phyloP scores from a whole-genome alignment of 768 basidiomycete species.

The Amanita pseudoporphyria region DNA sequence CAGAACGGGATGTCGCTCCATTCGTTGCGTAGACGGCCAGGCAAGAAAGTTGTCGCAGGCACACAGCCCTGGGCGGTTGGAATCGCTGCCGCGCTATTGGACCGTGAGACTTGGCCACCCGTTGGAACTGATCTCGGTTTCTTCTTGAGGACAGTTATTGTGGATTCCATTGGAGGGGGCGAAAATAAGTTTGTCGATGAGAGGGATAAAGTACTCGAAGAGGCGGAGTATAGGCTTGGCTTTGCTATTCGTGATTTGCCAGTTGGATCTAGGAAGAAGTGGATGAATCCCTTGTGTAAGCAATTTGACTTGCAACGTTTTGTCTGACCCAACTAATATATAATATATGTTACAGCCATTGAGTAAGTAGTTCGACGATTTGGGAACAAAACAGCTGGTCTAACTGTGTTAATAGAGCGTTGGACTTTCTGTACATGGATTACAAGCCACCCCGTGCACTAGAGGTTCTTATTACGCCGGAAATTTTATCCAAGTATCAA shows the following conservation, averaged over 20 bases:
- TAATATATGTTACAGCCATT: slow-evolving; percentile 32
- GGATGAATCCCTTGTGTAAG: slow-evolving; percentile 78
- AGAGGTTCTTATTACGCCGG: slow-evolving; percentile 58
- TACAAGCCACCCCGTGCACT: slow-evolving; percentile 83
- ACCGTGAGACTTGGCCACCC: slow-evolving; percentile 78
- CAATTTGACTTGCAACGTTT: slow-evolving; percentile 12
- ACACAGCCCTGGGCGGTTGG: slow-evolving; percentile 55
- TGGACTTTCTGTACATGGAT: slow-evolving; percentile 86
- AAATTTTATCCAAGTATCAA: slow-evolving; percentile 78
- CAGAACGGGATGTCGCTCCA: slow-evolving; percentile 25
- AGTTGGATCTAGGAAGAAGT: slow-evolving; percentile 52
- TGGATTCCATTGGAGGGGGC: slow-evolving; percentile 60
- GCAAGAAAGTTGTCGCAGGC: slow-evolving; percentile 17
- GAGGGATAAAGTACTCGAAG: slow-evolving; percentile 30
- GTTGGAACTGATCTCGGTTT: slow-evolving; percentile 80
- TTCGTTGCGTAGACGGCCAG: slow-evolving; percentile 22
- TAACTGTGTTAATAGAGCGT: slow-evolving; percentile 38
- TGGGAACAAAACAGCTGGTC: slow-evolving; percentile 2
- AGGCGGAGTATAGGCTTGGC: slow-evolving; percentile 69
- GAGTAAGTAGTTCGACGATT: slow-evolving; percentile 14
- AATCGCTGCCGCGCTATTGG: slow-evolving; percentile 60
- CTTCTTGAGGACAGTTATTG: slow-evolving; percentile 73
- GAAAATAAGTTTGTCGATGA: slow-evolving; percentile 12
- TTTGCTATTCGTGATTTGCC: slow-evolving; percentile 77
- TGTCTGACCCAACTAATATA: slow-evolving; percentile 20